phyloP scores from a whole-genome alignment of 257 asterid species.

The Eucommia ulmoides region DNA sequence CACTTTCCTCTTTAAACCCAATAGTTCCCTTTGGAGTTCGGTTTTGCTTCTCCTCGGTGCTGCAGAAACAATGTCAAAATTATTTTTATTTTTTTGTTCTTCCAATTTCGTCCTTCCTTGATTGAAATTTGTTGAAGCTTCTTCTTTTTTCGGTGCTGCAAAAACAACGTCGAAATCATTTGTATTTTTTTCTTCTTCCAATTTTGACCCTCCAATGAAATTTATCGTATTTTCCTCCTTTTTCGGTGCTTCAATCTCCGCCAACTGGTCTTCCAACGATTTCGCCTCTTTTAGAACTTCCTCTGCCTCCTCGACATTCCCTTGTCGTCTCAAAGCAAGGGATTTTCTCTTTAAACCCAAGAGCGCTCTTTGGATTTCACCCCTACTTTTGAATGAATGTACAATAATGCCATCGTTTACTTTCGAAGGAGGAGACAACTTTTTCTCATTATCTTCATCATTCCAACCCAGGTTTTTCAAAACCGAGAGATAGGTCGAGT shows the following conservation, averaged over 20 bases:
- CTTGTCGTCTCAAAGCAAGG: conserved; percentile 69
- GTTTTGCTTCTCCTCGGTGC: neutral
- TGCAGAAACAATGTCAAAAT: neutral
- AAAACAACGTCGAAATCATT: neutral
- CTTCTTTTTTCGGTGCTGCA: no score
- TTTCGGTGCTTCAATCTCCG: conserved; percentile 40
- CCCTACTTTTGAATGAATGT: conserved; percentile 34
- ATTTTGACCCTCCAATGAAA: neutral
- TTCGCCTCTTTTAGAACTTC: conserved; percentile 56
- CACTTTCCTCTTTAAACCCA: neutral
- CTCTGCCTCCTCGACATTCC: conserved; percentile 69
- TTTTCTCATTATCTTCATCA: conserved; percentile 38
- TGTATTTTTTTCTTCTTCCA: neutral
- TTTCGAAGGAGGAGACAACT: conserved; percentile 10
- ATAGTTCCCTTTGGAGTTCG: neutral
- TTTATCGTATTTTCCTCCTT: conserved; percentile 7
- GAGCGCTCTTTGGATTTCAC: conserved; percentile 78
- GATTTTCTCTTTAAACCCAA: conserved; percentile 73
- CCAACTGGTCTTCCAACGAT: conserved; percentile 51
- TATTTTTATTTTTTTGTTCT: neutral
- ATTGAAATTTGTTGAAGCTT: neutral
- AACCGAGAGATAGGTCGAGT: conserved; percentile 72
- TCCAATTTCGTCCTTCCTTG: neutral
- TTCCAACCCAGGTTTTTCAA: conserved; percentile 85
- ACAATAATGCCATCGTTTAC: conserved; percentile 13